A percentile compares a stretch with the other conserved stretches of the same genome.
Conservation (phyloP, 1,284 basidiomycete species). For the Athelia psychrophila region DNA sequence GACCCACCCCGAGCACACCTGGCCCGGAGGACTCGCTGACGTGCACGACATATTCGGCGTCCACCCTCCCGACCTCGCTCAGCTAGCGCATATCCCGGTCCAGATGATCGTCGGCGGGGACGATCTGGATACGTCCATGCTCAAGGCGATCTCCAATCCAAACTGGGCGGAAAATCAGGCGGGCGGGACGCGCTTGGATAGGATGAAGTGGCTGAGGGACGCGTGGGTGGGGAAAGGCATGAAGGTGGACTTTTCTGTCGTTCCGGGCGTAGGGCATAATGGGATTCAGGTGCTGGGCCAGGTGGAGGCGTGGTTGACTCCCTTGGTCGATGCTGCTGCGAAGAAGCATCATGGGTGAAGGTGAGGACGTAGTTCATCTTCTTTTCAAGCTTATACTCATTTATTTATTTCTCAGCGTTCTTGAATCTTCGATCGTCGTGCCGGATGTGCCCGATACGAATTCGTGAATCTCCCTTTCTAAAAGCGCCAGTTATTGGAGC, state of each 20-base stretch:
- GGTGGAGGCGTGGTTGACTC: constrained; percentile 12
- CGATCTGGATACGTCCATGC: constrained; percentile 13
- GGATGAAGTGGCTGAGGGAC: constrained; percentile 8
- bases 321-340: neutral
- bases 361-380: too few relatives aligned
- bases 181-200: constrained; percentile 11
- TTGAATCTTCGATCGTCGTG: too few relatives aligned
- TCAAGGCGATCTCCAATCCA: constrained; percentile 5
- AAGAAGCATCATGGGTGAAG: too few relatives aligned
- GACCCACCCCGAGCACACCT: constrained; percentile 4
- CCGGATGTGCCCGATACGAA: too few relatives aligned
- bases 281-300: constrained; percentile 8
- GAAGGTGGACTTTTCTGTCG: constrained; percentile 4
- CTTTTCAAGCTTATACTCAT: too few relatives aligned
- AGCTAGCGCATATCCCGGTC: constrained; percentile 12
- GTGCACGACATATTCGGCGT: constrained; percentile 9
- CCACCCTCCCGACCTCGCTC: constrained; percentile 4
- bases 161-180: constrained; percentile 11
- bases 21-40: constrained; percentile 17
- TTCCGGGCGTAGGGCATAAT: constrained; percentile 13
- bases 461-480: too few relatives aligned
- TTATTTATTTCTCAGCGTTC: too few relatives aligned
- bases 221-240: constrained; percentile 8
- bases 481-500: too few relatives aligned
- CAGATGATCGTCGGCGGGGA: constrained; percentile 20